Evolutionary conservation across 1,139 yeast species (phyloP), one percentile per base, ranked within the genome.

Genomic region (Candida sp.): DNA sequence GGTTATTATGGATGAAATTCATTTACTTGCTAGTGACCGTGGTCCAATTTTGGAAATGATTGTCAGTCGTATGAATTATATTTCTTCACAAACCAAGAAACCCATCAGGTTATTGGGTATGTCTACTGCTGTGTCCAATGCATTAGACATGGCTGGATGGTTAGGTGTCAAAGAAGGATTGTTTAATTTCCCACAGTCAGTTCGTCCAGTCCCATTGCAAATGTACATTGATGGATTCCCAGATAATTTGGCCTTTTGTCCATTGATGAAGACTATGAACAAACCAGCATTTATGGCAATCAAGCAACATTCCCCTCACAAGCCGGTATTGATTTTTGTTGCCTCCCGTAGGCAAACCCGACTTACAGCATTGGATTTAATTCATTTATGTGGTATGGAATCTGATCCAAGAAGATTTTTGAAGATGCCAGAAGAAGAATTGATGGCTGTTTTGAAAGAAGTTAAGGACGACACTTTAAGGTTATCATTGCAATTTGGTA

Each of bases 201-300:
- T 93, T 35, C 86, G 99, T 58, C 99, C 99, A 0, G 99, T 95
- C 43, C 99, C 99, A 1, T 73, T 95, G 49, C 95, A 93, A 57
- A 93, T 93, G 97, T 93, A 88, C 57, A 93, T 95, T 55, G 99
- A 95, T 65, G 99, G 99, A 0, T 95, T 90, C 60, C 97, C 96
- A 2, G 97, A 93, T 55, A 90, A 90, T 55, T 70, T 91, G 50
- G 97, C 97, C 0, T 93, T 91, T 60, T 85, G 96, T 58, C 97
- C 98, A 1, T 74, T 93, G 54, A 95, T 95, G 99, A 91, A 90
- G 62, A 85, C 95, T 0, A 95, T 95, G 99, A 95, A 95, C 64
- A 90, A 90, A 56, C 99, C 99, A 1, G 96, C 97, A 0, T 95
- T 89, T 55, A 81, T 87, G 85, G 97, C 99, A 0, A 93, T 95